Evolutionary conservation across 1,284 basidiomycete species (phyloP), one percentile per base, ranked within the genome.

Genomic region (Thecaphora thlaspeos): DNA sequence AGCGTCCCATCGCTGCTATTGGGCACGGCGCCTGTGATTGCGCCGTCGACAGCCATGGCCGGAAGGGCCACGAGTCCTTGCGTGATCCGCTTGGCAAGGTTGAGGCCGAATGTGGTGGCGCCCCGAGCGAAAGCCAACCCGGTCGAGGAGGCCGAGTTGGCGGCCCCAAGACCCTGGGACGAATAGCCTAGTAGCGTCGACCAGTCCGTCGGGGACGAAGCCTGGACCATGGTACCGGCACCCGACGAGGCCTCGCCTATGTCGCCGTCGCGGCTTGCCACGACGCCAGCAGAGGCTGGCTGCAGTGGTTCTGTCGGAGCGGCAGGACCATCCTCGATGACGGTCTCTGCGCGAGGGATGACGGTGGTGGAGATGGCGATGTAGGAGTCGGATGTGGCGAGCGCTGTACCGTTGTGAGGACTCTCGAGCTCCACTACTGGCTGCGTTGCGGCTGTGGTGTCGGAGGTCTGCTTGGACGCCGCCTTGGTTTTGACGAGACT

Each of bases 1-100:
- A 69, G 56, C 0, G 42, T 48, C 15, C 34, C 46, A 1, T 50
- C 51, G 4, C 44, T 57, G 38, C 53, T 50, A 11, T 54, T 52
- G 0, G 70, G 68, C 9, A 53, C 59, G 14, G 55, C 58, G 12
- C 70, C 71, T 0, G 53, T 58, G 12, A 69, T 45, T 3, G 69
- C 69, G 8, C 64, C 58, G 38, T 72, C 71, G 17, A 63, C 55
- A 2, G 67, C 53, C 18, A 66, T 39, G 7, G 70, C 64, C 12
- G 71, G 70, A 0, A 70, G 42, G 2, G 69, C 64, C 3, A 73
- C 61, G 12, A 70, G 43, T 7, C 55, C 65, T 40, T 71, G 70
- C 0, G 70, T 72, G 36, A 72, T 44, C n/a, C 70, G 51, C 50
- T 70, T 70, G 18, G 71, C 71, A 4, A 73, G 36, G 22, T 58